Percentiles rank a stretch among this genome's conserved stretches.
phyloP scores from a whole-genome alignment of 345 rosid species.

The Linum tenue region DNA sequence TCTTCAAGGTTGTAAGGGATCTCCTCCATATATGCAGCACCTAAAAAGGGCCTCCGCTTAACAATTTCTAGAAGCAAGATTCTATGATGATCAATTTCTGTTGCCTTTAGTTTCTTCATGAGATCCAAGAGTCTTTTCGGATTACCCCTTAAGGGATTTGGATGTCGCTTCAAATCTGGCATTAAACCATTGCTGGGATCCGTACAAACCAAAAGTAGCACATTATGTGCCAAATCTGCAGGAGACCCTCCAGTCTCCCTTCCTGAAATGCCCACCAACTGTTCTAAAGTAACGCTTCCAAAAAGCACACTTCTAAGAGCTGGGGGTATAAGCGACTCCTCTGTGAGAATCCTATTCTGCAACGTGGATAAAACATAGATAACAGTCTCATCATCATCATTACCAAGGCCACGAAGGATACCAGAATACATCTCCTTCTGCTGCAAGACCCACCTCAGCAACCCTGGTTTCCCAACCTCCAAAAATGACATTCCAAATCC shows the following conservation, averaged over 20 bases:
- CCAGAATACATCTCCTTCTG: slow-evolving; percentile 76
- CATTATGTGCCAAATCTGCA: slow-evolving; percentile 55
- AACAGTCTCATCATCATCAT: slow-evolving; percentile 60
- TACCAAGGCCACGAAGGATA: slow-evolving; percentile 60
- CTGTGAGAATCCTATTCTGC: slow-evolving; percentile 49
- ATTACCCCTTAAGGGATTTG: slow-evolving; percentile 60
- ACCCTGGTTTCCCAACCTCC: slow-evolving; percentile 71
- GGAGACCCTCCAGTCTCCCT: slow-evolving; percentile 44
- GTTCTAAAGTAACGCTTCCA: slow-evolving; percentile 69
- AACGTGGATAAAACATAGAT: slow-evolving; percentile 53
- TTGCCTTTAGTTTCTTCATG: slow-evolving; percentile 77
- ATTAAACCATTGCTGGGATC: slow-evolving; percentile 84
- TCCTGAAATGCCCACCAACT: slow-evolving; percentile 55
- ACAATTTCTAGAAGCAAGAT: slow-evolving; percentile 72
- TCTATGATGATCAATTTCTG: slow-evolving; percentile 57
- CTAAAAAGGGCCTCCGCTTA: slow-evolving; percentile 58
- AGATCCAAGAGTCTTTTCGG: slow-evolving; percentile 53
- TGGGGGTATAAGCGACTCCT: slow-evolving; percentile 69
- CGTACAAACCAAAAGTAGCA: slow-evolving; percentile 63
- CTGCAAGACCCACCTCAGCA: slow-evolving; percentile 68
- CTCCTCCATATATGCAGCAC: slow-evolving; percentile 65
- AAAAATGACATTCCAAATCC: slow-evolving; percentile 79
- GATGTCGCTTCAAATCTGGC: slow-evolving; percentile 55
- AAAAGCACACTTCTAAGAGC: slow-evolving; percentile 83
- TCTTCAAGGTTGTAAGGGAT: slow-evolving; percentile 87